Evolutionary conservation across 1,139 yeast species (phyloP), one percentile per base, ranked within the genome.

Genomic region (Groenewaldozyma sp.): DNA sequence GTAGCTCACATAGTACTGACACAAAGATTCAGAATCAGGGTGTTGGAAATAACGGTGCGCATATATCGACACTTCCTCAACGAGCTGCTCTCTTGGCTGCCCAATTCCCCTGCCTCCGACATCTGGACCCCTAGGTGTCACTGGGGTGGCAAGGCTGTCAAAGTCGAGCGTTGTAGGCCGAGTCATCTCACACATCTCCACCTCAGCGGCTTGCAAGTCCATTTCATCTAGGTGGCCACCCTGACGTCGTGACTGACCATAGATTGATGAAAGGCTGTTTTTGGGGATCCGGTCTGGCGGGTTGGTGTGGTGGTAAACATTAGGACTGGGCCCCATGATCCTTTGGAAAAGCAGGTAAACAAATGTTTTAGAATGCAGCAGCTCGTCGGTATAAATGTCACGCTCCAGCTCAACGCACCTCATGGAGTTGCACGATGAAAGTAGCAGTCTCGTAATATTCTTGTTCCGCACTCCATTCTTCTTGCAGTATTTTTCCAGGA

Each of bases 1-100:
- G n/a, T 65, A 52, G 0, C 91, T 75, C 1, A 73, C 76, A 53
- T 79, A 87, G 55, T 87, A 87, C 55, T 88, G 96, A 10, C 74
- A 59, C 53, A 79, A 82, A 0, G 94, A 68, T 47, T 82, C 93
- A 0, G 94, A 82, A 54, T 82, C 93, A 0, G 97, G 97, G 50
- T 88, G 87, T 9, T 91, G 78, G 59, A 84, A 86, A 54, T 74
- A 84, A 36, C 76, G 70, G 54, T 83, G 95, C 39, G 76, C 74
- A 47, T 80, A 78, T 0, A 95, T 94, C 4, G 91, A 81, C 2
- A 52, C 53, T 29, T 62, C 52, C 3, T 42, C 31, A 20, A 24
- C 11, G 16, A 36, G 9, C 33, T 16, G 21, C 19, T 29, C 33
- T 7, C 17, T 14, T 5, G 33, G 9, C 7, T 11, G 26, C 7